Percentiles rank a stretch among this genome's conserved stretches.
Conservation (phyloP, 1,284 basidiomycete genomes). For the Sporisorium reilianum region DNA sequence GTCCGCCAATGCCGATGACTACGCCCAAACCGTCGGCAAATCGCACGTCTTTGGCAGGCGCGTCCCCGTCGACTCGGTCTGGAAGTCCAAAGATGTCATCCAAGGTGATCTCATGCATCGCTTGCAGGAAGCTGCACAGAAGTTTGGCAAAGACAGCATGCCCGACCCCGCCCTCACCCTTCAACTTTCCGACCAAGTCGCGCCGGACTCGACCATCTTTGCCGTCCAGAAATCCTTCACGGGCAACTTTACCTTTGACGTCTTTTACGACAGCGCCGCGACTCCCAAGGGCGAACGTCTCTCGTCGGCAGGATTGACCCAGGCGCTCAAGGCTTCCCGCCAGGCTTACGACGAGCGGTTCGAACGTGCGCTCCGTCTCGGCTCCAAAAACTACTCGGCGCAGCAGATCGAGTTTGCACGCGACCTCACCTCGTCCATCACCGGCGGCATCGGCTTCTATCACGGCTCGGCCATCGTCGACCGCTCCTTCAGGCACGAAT, state of each 20-base stretch:
- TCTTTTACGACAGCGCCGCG: conserved; percentile 81
- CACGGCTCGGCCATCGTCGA: conserved; percentile 91
- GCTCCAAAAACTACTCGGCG: conserved; percentile 67
- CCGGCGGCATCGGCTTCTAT: conserved; percentile 94
- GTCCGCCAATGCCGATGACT: conserved; percentile 75
- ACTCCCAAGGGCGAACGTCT: conserved; percentile 75
- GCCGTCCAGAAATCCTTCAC: conserved; percentile 86
- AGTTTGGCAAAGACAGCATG: conserved; percentile 72
- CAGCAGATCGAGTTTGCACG: conserved; percentile 81
- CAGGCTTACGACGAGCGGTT: conserved; percentile 79
- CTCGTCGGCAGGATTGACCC: conserved; percentile 74
- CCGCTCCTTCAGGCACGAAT: conserved; percentile 83
- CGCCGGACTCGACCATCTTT: conserved; percentile 81
- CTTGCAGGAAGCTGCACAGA: conserved; percentile 74
- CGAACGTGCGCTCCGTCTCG: conserved; percentile 77
- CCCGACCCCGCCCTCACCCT: conserved; percentile 85
- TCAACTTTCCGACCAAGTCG: conserved; percentile 80
- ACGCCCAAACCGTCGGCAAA: conserved; percentile 77
- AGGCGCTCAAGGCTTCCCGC: conserved; percentile 78
- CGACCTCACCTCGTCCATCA: conserved; percentile 85
- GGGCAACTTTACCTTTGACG: conserved; percentile 85
- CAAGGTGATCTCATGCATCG: conserved; percentile 76
- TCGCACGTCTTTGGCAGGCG: conserved; percentile 80
- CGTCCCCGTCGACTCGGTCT: conserved; percentile 77
- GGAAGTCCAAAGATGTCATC: conserved; percentile 87